Percentiles rank a stretch among this genome's conserved stretches.
These are phyloP conservation scores for Cutaneotrichosporon cutaneum DNA, from an alignment of 1,284 basidiomycete species.

Conservation along the genomic window DNA sequence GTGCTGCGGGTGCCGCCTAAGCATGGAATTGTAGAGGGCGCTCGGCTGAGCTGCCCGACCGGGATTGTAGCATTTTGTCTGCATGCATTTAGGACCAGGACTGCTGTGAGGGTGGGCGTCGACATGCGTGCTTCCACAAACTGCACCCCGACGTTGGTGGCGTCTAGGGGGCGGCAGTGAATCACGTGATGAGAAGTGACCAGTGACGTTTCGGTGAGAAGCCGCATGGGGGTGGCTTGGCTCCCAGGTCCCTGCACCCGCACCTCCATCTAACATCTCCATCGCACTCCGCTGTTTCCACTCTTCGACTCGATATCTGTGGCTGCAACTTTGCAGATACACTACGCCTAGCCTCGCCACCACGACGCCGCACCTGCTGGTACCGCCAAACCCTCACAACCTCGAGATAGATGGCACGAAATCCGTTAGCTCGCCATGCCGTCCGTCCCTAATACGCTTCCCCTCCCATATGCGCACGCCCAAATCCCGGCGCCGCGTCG, in stretches of 20 bases:
- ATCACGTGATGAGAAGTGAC: background rate
- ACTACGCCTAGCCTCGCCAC: background rate
- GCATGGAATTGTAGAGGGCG: slow-evolving; percentile 5
- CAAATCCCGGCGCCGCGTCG: slow-evolving; percentile 29
- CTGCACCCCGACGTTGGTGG: too few species aligned
- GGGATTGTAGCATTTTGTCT: slow-evolving; percentile 6
- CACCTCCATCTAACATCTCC: background rate
- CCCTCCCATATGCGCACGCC: slow-evolving; percentile 50
- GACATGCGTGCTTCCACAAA: too few species aligned
- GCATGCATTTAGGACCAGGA: slow-evolving; percentile 4
- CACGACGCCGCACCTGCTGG: background rate
- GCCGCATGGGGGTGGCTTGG: background rate
- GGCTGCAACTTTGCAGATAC: background rate
- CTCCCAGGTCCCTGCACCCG: background rate
- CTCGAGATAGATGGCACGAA: slow-evolving; percentile 10
- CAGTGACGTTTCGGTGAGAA: slow-evolving; percentile 7
- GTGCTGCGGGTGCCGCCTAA: slow-evolving; percentile 21
- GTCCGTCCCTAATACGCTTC: slow-evolving; percentile 33
- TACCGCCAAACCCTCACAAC: background rate
- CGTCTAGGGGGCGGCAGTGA: background rate
- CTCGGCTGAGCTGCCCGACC: slow-evolving; percentile 6
- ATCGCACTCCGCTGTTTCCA: background rate
- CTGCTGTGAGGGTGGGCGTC: background rate
- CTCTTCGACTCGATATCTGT: background rate
- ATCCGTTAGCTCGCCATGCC: slow-evolving; percentile 23